Evolutionary conservation across 768 basidiomycete genomes (phyloP).

Genomic region (Sistotremastrum niveocremeum): DNA sequence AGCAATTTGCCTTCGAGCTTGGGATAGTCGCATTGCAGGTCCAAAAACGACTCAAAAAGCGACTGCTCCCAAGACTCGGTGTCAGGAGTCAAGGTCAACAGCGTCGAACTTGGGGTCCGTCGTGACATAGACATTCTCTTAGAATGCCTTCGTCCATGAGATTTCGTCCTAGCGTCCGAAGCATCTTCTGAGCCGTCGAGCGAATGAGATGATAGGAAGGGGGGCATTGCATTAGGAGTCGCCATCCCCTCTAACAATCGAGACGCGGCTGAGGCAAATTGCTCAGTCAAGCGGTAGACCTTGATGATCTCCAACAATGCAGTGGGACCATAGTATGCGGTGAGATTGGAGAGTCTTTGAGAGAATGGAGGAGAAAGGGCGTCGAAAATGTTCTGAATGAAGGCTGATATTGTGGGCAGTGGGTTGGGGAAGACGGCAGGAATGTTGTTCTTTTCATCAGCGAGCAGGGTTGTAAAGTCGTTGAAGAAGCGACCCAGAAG

Average conservation of each 20-base stretch:
- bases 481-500: constrained; percentile 70
- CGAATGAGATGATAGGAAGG: constrained; percentile 5
- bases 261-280: constrained; percentile 62
- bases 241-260: constrained; percentile 61
- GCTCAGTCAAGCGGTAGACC: constrained; percentile 63
- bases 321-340: constrained; percentile 47
- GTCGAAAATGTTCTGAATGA: constrained; percentile 72
- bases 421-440: constrained; percentile 85
- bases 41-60: constrained; percentile 88
- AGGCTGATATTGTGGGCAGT: constrained; percentile 55
- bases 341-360: constrained; percentile 60
- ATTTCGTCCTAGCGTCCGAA: constrained; percentile 6
- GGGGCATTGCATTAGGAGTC: constrained; percentile 26
- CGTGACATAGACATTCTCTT: constrained; percentile 55
- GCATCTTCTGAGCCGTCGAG: constrained; percentile 5
- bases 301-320: constrained; percentile 60
- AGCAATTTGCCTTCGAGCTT: constrained; percentile 62
- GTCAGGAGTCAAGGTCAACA: constrained; percentile 28
- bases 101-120: constrained; percentile 20
- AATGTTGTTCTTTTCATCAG: constrained; percentile 58
- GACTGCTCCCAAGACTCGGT: constrained; percentile 63
- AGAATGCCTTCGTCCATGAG: constrained; percentile 37
- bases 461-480: constrained; percentile 50
- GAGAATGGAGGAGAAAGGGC: constrained; percentile 70
- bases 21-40: constrained; percentile 78